Conservation (phyloP, 495 filamentous ascomycete genomes). For the Xylaria scruposa region DNA sequence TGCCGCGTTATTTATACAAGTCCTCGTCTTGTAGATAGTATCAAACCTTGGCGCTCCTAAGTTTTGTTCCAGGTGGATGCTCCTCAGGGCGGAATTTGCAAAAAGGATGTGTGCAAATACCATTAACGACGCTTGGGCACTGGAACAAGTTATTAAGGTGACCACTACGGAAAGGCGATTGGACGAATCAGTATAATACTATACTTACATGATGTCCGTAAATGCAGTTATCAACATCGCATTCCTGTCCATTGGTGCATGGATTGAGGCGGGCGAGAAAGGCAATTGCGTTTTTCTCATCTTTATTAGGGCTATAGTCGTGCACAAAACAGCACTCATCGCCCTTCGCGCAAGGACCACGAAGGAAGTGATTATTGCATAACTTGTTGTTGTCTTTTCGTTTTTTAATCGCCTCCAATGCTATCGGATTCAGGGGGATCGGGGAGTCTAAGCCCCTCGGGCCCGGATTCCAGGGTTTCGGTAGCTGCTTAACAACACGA, state of each 20-base stretch:
- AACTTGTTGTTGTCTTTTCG: slow-evolving; percentile 77
- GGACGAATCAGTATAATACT: neutral
- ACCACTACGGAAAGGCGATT: neutral
- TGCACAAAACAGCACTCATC: slow-evolving; percentile 79
- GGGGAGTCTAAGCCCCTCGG: slow-evolving; percentile 57
- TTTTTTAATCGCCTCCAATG: slow-evolving; percentile 77
- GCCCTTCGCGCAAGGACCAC: slow-evolving; percentile 74
- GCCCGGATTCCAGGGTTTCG: slow-evolving; percentile 57
- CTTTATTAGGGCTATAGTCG: slow-evolving; percentile 69
- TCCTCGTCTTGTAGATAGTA: neutral
- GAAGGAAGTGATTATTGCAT: slow-evolving; percentile 85
- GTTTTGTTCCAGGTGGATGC: slow-evolving; percentile 58
- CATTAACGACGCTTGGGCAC: slow-evolving; percentile 51
- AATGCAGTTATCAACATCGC: slow-evolving; percentile 78
- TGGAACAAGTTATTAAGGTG: slow-evolving; percentile 28
- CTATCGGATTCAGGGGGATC: slow-evolving; percentile 58
- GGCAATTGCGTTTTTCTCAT: slow-evolving; percentile 70
- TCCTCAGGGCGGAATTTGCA: slow-evolving; percentile 56
- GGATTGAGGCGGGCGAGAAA: slow-evolving; percentile 80
- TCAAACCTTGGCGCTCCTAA: slow-evolving; percentile 43
- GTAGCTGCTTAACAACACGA: slow-evolving; percentile 26
- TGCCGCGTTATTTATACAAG: slow-evolving; percentile 17
- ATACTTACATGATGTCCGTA: slow-evolving; percentile 73
- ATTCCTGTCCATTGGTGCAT: slow-evolving; percentile 75
- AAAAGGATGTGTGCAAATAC: slow-evolving; percentile 48